phyloP scores from a whole-genome alignment of 257 asterid genomes.

The Nicotiana noctiflora region DNA sequence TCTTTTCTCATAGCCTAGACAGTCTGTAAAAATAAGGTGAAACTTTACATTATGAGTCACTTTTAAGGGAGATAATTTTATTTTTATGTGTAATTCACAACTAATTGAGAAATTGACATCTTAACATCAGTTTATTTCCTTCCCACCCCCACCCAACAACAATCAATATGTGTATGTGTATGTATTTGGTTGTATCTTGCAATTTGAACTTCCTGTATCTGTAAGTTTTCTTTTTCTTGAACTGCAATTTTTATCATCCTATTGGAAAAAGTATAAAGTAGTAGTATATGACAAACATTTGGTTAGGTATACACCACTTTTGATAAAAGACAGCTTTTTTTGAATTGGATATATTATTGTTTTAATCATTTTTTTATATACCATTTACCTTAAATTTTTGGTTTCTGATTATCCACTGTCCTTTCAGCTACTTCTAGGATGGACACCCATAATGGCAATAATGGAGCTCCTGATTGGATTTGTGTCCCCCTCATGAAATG shows the following conservation, averaged over 20 bases:
- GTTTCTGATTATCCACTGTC: constrained; percentile 26
- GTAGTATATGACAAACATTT: constrained; percentile 1
- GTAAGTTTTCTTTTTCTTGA: background rate
- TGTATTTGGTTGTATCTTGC: background rate
- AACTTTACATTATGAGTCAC: constrained; percentile 25
- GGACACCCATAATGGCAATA: constrained; percentile 59
- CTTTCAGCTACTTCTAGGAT: constrained; percentile 40
- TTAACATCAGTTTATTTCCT: constrained; percentile 13
- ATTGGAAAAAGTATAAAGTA: background rate
- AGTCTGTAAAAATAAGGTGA: constrained; percentile 8
- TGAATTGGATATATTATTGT: constrained; percentile 10
- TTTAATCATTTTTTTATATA: constrained; percentile 8
- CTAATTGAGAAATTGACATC: constrained; percentile 25
- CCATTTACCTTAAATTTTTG: background rate
- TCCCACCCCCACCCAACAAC: constrained; percentile 4
- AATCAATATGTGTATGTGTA: background rate
- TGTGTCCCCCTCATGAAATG: constrained; percentile 34
- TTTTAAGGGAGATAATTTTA: constrained; percentile 28
- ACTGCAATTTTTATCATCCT: background rate
- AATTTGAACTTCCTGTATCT: background rate
- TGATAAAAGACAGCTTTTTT: constrained; percentile 2
- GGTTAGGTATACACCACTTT: background rate
- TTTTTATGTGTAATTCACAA: constrained; percentile 17
- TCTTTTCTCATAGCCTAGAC: background rate
- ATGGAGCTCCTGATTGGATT: constrained; percentile 46